Percentiles rank a stretch among this genome's conserved stretches.
Evolutionary conservation across 2,329 filamentous ascomycete genomes (phyloP).

Genomic region (Tolypocladium paradoxum): DNA sequence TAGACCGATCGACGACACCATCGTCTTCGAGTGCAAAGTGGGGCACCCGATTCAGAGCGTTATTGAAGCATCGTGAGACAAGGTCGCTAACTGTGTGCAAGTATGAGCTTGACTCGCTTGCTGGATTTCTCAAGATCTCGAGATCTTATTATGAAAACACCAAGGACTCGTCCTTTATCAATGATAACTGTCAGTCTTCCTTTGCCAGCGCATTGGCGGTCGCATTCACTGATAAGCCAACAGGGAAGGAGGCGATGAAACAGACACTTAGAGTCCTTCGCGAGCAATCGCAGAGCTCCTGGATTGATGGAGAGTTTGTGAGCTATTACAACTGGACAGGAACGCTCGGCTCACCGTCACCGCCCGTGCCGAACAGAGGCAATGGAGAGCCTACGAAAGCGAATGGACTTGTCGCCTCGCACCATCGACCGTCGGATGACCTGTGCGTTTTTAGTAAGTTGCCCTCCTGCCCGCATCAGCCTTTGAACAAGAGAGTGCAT

Average conservation of each 20-base stretch:
- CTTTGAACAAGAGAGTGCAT: background rate
- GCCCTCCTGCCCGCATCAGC: background rate
- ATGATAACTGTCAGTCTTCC: slow-evolving; percentile 14
- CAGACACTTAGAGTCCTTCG: slow-evolving; percentile 14
- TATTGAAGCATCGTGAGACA: too few relatives aligned
- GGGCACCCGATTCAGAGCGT: background rate
- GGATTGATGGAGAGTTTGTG: slow-evolving; percentile 14
- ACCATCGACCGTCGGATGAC: slow-evolving; percentile 78
- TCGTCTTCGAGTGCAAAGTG: slow-evolving; percentile 17
- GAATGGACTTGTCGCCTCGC: slow-evolving; percentile 67
- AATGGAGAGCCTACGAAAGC: slow-evolving; percentile 69
- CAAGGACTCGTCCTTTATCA: slow-evolving; percentile 56
- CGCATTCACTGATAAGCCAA: background rate
- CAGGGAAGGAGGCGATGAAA: slow-evolving; percentile 52
- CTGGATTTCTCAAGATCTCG: slow-evolving; percentile 68
- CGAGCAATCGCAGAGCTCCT: slow-evolving; percentile 15
- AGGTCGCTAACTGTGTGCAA: slow-evolving; percentile 46
- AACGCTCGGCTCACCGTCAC: slow-evolving; percentile 12
- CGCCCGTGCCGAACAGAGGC: slow-evolving; percentile 51
- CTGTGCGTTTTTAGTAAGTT: slow-evolving; percentile 54
- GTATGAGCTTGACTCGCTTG: slow-evolving; percentile 82
- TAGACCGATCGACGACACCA: slow-evolving; percentile 14
- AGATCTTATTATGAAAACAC: slow-evolving; percentile 68
- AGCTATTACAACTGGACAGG: slow-evolving; percentile 20
- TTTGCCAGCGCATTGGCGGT: background rate